Percentiles rank a stretch among this genome's conserved stretches.
phyloP scores from a whole-genome alignment of 176 grass and related monocot species.

The Secale cereale region DNA sequence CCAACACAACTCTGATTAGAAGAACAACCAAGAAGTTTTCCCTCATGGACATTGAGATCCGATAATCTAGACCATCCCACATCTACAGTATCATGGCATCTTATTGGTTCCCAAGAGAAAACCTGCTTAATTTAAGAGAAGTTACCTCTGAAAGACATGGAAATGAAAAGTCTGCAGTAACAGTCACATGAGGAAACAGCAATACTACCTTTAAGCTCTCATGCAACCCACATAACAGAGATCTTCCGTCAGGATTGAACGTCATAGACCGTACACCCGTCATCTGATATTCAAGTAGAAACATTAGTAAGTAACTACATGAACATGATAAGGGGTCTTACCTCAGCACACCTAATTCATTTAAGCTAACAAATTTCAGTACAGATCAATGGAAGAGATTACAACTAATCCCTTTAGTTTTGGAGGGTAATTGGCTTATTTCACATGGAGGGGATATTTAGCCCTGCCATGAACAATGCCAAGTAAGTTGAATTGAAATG shows the following conservation, averaged over 20 bases:
- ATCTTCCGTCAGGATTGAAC: conserved; percentile 95
- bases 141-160: conserved; percentile 20
- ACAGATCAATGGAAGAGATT: neutral
- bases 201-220: conserved; percentile 83
- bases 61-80: conserved; percentile 96
- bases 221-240: conserved; percentile 87
- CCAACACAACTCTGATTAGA: conserved; percentile 99
- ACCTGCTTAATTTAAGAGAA: conserved; percentile 49
- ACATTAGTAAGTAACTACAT: conserved; percentile 16
- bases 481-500: neutral
- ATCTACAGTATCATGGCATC: conserved; percentile 89
- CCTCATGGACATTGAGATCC: conserved; percentile 95
- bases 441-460: neutral
- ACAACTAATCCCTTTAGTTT: neutral
- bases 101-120: conserved; percentile 98
- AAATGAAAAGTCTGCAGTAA: neutral
- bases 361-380: neutral
- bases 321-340: neutral
- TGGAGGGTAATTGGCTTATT: neutral
- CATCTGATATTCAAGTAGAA: conserved; percentile 49
- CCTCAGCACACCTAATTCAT: neutral
- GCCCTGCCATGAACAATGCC: neutral
- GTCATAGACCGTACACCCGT: conserved; percentile 95
- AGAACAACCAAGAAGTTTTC: conserved; percentile 99
- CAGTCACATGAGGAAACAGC: conserved; percentile 19